phyloP scores from a whole-genome alignment of 805 yeast species.

The Sugiyamaella floridensis region DNA sequence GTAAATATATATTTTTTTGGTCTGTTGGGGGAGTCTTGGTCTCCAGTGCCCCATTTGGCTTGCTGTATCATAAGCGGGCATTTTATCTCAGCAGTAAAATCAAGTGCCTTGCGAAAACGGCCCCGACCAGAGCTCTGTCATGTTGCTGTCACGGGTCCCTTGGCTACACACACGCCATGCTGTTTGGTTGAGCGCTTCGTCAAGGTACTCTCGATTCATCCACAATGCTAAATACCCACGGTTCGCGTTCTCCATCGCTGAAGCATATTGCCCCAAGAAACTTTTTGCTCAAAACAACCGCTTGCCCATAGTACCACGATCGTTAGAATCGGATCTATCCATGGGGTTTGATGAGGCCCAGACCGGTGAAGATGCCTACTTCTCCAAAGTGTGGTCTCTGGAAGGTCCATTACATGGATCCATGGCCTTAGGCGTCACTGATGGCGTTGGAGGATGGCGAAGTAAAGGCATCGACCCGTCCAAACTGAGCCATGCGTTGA shows the following conservation, averaged over 20 bases:
- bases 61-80: neutral
- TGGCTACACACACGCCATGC: too few relatives aligned
- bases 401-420: conserved; percentile 12
- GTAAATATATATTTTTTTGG: too few relatives aligned
- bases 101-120: too few relatives aligned
- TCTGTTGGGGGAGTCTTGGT: too few relatives aligned
- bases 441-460: conserved; percentile 98
- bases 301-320: neutral
- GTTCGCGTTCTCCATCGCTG: conserved; percentile 10
- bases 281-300: conserved; percentile 1
- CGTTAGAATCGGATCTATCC: neutral
- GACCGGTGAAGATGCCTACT: conserved; percentile 8
- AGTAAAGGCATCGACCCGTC: conserved; percentile 86
- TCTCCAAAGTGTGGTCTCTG: neutral
- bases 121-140: too few relatives aligned
- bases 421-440: conserved; percentile 42
- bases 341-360: neutral
- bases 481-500: conserved; percentile 76
- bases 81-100: too few relatives aligned
- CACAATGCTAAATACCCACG: conserved; percentile 4
- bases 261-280: conserved; percentile 13
- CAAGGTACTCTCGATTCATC: neutral
- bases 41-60: neutral
- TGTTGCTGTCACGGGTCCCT: too few relatives aligned
- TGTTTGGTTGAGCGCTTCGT: too few relatives aligned